phyloP scores from a whole-genome alignment of 1,284 basidiomycete genomes.

The Irpex lacteus region DNA sequence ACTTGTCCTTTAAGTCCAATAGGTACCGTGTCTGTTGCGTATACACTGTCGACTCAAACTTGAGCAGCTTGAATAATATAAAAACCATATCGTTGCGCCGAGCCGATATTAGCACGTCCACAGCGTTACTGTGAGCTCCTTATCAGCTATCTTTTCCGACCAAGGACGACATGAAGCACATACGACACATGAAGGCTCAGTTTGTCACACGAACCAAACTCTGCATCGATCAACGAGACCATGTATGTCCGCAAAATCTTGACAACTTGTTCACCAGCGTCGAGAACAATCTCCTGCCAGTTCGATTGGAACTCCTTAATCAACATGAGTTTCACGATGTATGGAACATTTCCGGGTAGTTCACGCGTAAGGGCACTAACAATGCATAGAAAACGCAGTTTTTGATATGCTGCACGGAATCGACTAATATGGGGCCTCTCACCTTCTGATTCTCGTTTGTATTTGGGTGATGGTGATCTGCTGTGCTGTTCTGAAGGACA shows the following conservation, averaged over 20 bases:
- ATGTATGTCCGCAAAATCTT: conserved; percentile 21
- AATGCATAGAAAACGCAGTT: no score
- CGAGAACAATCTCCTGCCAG: conserved; percentile 38
- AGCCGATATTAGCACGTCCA: conserved; percentile 10
- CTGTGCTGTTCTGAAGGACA: not conserved
- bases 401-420: no score
- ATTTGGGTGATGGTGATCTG: conserved; percentile 13
- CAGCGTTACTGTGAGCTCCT: conserved; percentile 2
- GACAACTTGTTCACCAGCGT: conserved; percentile 37
- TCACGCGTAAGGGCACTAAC: conserved; percentile 47
- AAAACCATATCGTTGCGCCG: conserved; percentile 2
- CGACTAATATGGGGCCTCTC: not conserved
- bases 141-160: no score
- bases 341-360: conserved; percentile 47
- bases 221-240: conserved; percentile 11
- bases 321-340: conserved; percentile 42
- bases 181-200: conserved; percentile 11
- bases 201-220: conserved; percentile 11
- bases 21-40: conserved; percentile 20
- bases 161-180: conserved; percentile 2
- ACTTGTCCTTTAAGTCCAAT: conserved; percentile 13
- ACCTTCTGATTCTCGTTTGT: conserved; percentile 20
- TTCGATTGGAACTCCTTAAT: conserved; percentile 35
- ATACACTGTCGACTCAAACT: conserved; percentile 15
- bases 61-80: conserved; percentile 12